Evolutionary conservation across 805 yeast genomes (phyloP), one percentile per base, ranked within the genome.

Genomic region (Lipomyces kockii): DNA sequence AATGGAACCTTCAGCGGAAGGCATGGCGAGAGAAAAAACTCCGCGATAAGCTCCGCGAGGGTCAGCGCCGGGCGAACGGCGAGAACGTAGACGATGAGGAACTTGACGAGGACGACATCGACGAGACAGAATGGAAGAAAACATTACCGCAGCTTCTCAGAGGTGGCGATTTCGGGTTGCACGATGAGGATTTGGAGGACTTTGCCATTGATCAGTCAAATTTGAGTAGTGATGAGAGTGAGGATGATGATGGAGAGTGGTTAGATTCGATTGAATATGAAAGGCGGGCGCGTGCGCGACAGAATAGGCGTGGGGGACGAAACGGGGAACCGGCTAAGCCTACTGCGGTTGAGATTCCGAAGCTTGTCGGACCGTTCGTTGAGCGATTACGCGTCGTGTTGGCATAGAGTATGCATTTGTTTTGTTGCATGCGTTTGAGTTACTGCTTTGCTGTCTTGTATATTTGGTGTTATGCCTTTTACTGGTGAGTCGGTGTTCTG

Each of bases 101-200:
- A 35, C 70, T 63, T 32, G 72, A 73, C 53, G 66, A 54, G 39
- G 72, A 74, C 4, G 75, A 76, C 12, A 73, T 75, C 57, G 75
- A 78, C 3, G 74, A 82, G 49, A 78, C 78, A 6, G 78, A 77
- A 11, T 82, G 86, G 85, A 77, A 79, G 9, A 75, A 80, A n/a
- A 81, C 84, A 9, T 79, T 83, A 60, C 77, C 81, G 1, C 74
- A 80, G 8, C 82, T 82, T 3, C 75, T 84, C 68, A 79, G 80
- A 11, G 78, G 81, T 11, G 76, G 79, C 3, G 85, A 84, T 63
- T 80, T 84, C 67, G 88, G 87, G 0, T 70, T 85, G 14, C 79
- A 81, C 22, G 86, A 83, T 35, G 80, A 82, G 58, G 87, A 85
- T 68, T 71, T 82, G n/a, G 81, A 80, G 25, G 85, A 83, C 65